A percentile compares a stretch with the other conserved stretches of the same genome.
phyloP scores from a whole-genome alignment of 768 basidiomycete species.

The Mycena haematopus region DNA sequence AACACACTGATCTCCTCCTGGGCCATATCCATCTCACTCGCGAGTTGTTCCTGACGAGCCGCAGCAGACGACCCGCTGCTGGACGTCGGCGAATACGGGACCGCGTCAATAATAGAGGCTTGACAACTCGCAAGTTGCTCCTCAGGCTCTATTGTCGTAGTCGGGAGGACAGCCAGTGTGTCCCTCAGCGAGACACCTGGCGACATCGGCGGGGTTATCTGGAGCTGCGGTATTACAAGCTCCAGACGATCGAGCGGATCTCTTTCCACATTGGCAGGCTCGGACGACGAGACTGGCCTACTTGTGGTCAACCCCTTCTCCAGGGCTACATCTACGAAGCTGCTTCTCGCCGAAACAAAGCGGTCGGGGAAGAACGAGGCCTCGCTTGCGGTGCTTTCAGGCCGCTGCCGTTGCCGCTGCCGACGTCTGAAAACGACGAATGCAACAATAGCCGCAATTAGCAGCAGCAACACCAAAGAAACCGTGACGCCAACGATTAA shows the following conservation, averaged over 20 bases:
- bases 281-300: neutral
- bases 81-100: neutral
- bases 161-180: neutral
- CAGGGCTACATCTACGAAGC: neutral
- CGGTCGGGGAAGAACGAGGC: slow-evolving; percentile 6
- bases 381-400: neutral
- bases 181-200: neutral
- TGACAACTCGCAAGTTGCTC: neutral
- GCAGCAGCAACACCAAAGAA: neutral
- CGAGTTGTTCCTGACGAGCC: neutral
- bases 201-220: neutral
- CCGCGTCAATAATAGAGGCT: neutral
- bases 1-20: slow-evolving; percentile 7
- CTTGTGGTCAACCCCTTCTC: neutral
- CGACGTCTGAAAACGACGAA: neutral
- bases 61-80: neutral
- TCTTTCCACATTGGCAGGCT: neutral
- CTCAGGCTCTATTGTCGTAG: neutral
- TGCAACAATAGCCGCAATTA: neutral
- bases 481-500: neutral
- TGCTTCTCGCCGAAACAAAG: neutral
- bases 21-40: neutral
- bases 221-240: slow-evolving; percentile 3
- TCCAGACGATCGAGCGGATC: neutral
- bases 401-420: neutral